phyloP scores from a whole-genome alignment of 176 grass and related monocot genomes.

The Carex littledalei region DNA sequence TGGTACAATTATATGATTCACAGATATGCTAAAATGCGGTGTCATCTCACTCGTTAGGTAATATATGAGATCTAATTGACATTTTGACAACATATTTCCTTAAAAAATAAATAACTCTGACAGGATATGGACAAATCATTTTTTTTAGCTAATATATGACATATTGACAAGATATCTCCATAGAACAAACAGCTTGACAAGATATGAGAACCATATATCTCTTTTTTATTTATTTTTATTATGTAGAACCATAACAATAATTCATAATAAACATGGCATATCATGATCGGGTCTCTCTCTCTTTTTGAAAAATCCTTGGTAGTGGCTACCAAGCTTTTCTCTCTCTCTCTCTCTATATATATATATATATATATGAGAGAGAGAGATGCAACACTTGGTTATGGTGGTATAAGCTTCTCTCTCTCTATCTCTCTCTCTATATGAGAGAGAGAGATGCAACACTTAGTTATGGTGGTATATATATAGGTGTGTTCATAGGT shows the following conservation, averaged over 20 bases:
- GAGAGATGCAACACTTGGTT: constrained; percentile 6
- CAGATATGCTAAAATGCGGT: not conserved
- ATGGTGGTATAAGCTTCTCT: not conserved
- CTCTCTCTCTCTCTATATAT: no score
- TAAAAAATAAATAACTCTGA: not conserved
- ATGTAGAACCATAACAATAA: not conserved
- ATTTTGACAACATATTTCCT: not conserved
- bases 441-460: constrained; percentile 5
- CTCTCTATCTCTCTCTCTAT: no score
- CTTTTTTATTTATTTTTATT: not conserved
- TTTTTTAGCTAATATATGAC: not conserved
- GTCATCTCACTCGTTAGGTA: constrained; percentile 9
- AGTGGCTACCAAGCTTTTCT: no score
- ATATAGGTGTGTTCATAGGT: constrained; percentile 1
- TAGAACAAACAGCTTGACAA: not conserved
- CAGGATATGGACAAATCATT: not conserved
- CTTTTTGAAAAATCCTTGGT: no score
- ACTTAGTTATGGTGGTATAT: constrained; percentile 1
- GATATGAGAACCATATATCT: not conserved
- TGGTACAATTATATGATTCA: constrained; percentile 5
- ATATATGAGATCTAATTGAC: constrained; percentile 2
- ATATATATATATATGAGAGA: not conserved
- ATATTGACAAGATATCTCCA: not conserved
- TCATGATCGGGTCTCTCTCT: not conserved
- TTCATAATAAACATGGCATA: not conserved